These are phyloP conservation scores for Trametes gibbosa DNA, from an alignment of 768 basidiomycete species.

Conservation along the genomic window DNA sequence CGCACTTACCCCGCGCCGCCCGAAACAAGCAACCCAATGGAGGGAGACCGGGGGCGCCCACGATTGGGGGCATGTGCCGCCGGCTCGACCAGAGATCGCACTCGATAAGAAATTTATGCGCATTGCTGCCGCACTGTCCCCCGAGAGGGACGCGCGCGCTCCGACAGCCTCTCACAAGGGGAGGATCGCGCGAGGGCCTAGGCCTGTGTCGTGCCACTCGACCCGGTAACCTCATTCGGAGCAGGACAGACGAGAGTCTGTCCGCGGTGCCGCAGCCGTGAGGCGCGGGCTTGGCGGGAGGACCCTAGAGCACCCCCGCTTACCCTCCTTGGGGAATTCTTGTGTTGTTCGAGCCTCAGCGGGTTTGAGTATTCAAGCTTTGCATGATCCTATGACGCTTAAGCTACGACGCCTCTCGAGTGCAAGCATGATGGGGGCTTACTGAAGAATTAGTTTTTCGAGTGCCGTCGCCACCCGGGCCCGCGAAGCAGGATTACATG, in stretches of 20 bases:
- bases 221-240: not conserved
- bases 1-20: no score
- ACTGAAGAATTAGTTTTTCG: no score
- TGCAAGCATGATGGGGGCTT: no score
- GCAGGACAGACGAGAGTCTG: not conserved
- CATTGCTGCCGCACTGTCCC: not conserved
- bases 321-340: not conserved
- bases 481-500: no score
- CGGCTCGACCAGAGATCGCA: not conserved
- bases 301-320: not conserved
- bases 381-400: no score
- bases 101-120: not conserved
- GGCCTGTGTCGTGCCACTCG: not conserved
- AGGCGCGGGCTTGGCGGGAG: not conserved
- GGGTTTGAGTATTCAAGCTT: no score
- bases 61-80: no score
- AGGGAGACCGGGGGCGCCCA: no score
- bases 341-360: no score
- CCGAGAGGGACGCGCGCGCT: not conserved
- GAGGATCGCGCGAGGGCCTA: conserved; percentile 1
- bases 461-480: no score
- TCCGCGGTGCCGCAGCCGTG: not conserved
- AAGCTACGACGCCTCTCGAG: no score
- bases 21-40: no score
- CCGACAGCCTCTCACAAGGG: not conserved